These are phyloP conservation scores for Hibiscus mutabilis DNA, from an alignment of 345 rosid species.

Conservation along the genomic window DNA sequence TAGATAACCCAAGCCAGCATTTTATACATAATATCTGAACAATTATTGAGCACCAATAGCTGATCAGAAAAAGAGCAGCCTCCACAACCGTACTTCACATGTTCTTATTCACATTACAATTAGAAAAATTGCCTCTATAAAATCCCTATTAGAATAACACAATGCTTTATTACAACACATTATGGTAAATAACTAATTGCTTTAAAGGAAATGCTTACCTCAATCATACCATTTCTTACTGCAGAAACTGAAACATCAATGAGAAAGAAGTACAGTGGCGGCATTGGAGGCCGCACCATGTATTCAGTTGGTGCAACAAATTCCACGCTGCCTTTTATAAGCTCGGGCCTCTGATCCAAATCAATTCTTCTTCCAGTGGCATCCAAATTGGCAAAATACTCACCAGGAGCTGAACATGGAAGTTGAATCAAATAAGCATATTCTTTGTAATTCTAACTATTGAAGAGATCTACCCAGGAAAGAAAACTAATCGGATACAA, in stretches of 20 bases:
- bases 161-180: not conserved
- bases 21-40: not conserved
- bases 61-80: not conserved
- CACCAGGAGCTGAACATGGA: slow-evolving; percentile 72
- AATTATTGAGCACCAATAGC: not conserved
- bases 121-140: not conserved
- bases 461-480: not conserved
- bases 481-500: not conserved
- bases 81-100: not conserved
- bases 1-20: not conserved
- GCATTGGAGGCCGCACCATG: slow-evolving; percentile 99
- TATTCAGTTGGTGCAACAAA: slow-evolving; percentile 97
- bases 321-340: slow-evolving; percentile 87
- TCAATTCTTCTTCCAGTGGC: slow-evolving; percentile 87
- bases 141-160: not conserved
- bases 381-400: slow-evolving; percentile 88
- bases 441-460: not conserved
- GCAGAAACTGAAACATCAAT: slow-evolving; percentile 94
- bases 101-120: not conserved
- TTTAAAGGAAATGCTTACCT: slow-evolving; percentile 51
- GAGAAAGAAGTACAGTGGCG: slow-evolving; percentile 94
- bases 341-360: slow-evolving; percentile 95
- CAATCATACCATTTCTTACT: slow-evolving; percentile 90
- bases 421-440: slow-evolving; percentile 15
- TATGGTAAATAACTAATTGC: slow-evolving; percentile 5